Base-by-base conservation (phyloP, 805 yeast species). In the Metschnikowia arizonensis region DNA sequence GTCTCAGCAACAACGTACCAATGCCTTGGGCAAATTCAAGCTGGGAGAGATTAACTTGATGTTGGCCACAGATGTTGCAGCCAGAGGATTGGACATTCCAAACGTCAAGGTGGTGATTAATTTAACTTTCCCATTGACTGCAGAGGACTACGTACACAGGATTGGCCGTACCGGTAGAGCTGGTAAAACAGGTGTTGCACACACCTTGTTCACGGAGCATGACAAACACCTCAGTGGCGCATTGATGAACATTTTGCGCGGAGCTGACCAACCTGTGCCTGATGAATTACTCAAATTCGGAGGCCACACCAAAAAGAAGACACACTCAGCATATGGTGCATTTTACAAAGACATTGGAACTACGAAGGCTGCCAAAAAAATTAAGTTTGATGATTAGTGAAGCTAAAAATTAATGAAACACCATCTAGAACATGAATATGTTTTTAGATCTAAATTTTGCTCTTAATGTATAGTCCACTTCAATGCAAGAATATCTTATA, bases 121-220 rank as follows among this genome's bases (percentile, higher is more conserved):
- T 65, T 76, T 91, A 64, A 90, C 97, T 5, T 91, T 91, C 82
- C 99, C 99, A 38, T 77, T 90, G 58, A 90, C 97, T 0, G 93
- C 88, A 9, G 98, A 91, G 67, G 97, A 91, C 68, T 91, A 91
- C 61, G 97, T 91, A 30, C 98, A 91, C 65, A 81, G 98, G 69
- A 91, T 91, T 56, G 98, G 98, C 50, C 85, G 98, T 76, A 91
- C 98, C 7, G 98, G 97, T 50, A 83, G 98, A 71, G 99, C 98
- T 12, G 98, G 98, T 33, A 87, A 85, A 66, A 76, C 89, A 1
- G 99, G 99, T 61, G 80, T 82, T 52, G 96, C 99, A 12, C 95
- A 90, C 63, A 91, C 99, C 1, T 74, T 93, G 37, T 93, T 93
- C 73, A 93, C 99, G 6, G 97, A 90, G 54, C 93, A 89, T 60